Conservation (phyloP, 148 eudicot species). For the Suaeda aralocaspica region DNA sequence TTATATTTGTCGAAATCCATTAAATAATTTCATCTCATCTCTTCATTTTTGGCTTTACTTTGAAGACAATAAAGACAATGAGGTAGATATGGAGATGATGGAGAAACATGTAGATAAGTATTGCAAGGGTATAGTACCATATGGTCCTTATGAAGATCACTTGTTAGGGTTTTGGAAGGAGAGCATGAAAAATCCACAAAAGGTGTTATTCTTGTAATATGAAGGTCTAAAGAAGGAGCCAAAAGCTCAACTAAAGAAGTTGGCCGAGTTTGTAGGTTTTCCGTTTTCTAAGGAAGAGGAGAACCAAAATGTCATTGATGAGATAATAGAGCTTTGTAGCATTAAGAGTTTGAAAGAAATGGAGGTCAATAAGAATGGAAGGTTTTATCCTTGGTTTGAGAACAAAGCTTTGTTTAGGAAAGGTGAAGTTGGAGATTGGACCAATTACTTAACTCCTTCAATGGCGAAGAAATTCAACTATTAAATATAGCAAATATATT, state of each 20-base stretch:
- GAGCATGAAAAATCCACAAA: neutral
- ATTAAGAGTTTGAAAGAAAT: neutral
- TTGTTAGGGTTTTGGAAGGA: neutral
- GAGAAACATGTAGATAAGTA: neutral
- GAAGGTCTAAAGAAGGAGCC: slow-evolving; percentile 4
- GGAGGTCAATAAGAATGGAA: slow-evolving; percentile 3
- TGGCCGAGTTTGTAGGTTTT: neutral
- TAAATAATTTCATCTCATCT: neutral
- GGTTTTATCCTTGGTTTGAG: neutral
- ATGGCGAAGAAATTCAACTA: too few species aligned
- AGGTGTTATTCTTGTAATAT: slow-evolving; percentile 4
- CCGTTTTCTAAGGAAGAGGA: slow-evolving; percentile 3
- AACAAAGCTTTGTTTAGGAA: slow-evolving; percentile 5
- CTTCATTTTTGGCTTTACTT: neutral
- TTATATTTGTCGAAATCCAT: slow-evolving; percentile 1
- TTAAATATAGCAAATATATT: too few species aligned
- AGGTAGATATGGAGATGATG: neutral
- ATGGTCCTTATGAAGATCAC: neutral
- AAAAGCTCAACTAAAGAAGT: neutral
- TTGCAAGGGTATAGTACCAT: neutral
- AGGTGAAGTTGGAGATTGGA: slow-evolving; percentile 7
- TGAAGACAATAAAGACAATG: neutral
- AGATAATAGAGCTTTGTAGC: slow-evolving; percentile 5
- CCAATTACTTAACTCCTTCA: neutral
- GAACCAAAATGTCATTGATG: neutral